phyloP scores from a whole-genome alignment of 2,329 filamentous ascomycete species.

The Echinosphaeria canescens region DNA sequence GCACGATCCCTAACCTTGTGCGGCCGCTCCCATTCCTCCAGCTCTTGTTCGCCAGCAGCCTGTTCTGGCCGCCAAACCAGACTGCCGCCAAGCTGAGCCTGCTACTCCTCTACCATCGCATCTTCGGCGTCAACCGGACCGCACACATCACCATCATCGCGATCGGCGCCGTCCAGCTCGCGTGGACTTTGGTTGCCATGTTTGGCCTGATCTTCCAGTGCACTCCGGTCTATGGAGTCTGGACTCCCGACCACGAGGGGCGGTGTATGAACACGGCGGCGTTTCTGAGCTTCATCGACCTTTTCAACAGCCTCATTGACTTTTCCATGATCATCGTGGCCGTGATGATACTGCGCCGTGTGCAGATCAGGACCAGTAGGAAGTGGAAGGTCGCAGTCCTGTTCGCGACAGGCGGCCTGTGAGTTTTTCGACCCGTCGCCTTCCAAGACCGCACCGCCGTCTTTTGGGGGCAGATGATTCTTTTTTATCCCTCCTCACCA shows the following conservation, averaged over 20 bases:
- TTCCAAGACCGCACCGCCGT: background rate
- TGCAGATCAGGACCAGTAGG: slow-evolving; percentile 2
- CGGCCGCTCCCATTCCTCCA: slow-evolving; percentile 1
- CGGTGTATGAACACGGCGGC: slow-evolving; percentile 2
- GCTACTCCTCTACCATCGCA: slow-evolving; percentile 5
- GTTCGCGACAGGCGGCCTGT: slow-evolving; percentile 5
- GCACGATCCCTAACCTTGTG: too few relatives aligned
- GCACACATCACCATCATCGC: slow-evolving; percentile 4
- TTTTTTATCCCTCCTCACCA: too few relatives aligned
- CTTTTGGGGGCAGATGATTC: background rate
- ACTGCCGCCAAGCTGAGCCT: slow-evolving; percentile 4
- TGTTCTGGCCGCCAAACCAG: slow-evolving; percentile 3
- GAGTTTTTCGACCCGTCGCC: background rate
- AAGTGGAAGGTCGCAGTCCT: slow-evolving; percentile 5
- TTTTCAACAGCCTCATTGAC: slow-evolving; percentile 6
- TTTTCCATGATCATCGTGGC: slow-evolving; percentile 6
- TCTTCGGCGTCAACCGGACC: slow-evolving; percentile 4
- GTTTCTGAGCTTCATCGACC: slow-evolving; percentile 3
- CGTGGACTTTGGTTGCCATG: slow-evolving; percentile 3
- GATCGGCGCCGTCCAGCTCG: slow-evolving; percentile 3
- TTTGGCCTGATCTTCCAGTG: slow-evolving; percentile 4
- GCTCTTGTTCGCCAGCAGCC: too few relatives aligned
- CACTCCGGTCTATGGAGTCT: slow-evolving; percentile 3
- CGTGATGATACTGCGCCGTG: slow-evolving; percentile 3
- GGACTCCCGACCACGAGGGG: slow-evolving; percentile 2